Evolutionary conservation across 345 rosid species (phyloP).

Genomic region (Orychophragmus violaceus): DNA sequence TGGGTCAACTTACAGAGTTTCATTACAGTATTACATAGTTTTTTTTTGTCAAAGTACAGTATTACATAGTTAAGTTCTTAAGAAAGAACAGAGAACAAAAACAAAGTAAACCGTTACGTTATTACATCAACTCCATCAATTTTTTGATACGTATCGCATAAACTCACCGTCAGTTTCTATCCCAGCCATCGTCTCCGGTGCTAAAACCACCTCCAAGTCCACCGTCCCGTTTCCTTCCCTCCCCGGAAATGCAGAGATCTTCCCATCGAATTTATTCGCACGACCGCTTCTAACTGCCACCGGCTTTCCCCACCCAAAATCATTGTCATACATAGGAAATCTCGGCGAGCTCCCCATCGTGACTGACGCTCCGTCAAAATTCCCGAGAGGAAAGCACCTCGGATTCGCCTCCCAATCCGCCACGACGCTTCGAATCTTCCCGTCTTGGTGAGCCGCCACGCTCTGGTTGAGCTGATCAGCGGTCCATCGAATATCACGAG

Average conservation of each 20-base stretch:
- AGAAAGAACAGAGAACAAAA: neutral
- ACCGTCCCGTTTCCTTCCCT: slow-evolving; percentile 67
- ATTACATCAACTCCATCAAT: slow-evolving; percentile 2
- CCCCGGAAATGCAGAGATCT: slow-evolving; percentile 96
- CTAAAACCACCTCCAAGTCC: slow-evolving; percentile 74
- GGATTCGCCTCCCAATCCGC: slow-evolving; percentile 75
- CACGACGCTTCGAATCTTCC: slow-evolving; percentile 39
- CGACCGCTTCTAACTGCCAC: slow-evolving; percentile 79
- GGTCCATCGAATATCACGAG: slow-evolving; percentile 74
- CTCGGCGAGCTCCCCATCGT: slow-evolving; percentile 95
- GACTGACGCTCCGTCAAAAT: slow-evolving; percentile 69
- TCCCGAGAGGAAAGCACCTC: slow-evolving; percentile 81
- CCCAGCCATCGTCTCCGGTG: slow-evolving; percentile 80
- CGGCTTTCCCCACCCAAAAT: slow-evolving; percentile 95
- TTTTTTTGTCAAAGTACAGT: too few species aligned
- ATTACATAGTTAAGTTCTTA: slow-evolving; percentile 7
- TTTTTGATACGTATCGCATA: slow-evolving; percentile 49
- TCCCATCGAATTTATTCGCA: slow-evolving; percentile 91
- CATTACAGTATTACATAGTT: too few species aligned
- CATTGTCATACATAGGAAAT: slow-evolving; percentile 92
- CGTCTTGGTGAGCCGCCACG: slow-evolving; percentile 54
- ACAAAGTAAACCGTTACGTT: slow-evolving; percentile 14
- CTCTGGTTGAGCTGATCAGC: slow-evolving; percentile 61
- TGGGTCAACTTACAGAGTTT: slow-evolving; percentile 23
- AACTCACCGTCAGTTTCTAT: slow-evolving; percentile 71